Base-by-base conservation (phyloP, 495 filamentous ascomycete species). In the Alectoria sarmentosa region DNA sequence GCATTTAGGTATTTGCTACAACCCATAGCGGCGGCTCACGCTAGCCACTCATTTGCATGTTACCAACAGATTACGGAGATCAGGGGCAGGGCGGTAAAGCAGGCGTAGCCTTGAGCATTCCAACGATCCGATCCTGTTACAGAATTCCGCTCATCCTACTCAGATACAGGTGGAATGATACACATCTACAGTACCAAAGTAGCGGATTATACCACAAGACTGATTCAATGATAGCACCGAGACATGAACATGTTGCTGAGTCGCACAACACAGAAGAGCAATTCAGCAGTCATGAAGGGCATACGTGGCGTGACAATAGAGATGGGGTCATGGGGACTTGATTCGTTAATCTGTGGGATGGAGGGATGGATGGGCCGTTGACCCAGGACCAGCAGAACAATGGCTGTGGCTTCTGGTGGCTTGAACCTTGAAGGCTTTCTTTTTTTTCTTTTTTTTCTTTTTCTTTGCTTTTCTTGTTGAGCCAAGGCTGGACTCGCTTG, bases 81-180 rank as follows among this genome's bases (percentile, higher is more conserved):
- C 52, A 55, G 52, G 52, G 52, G 52, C 34, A 55, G 34, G 30
- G 52, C 52, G 52, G 3, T 55, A 19, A 55, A 55, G 52, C 52
- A 55, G 30, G n/a, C n/a, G n/a, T n/a, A n/a, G n/a, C n/a, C n/a
- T n/a, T n/a, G n/a, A n/a, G 52, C 34, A 55, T 55, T 55, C 32
- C 1, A n/a, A n/a, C 4, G 52, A 21, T 34, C 21, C 13, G 34
- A 15, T 0, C 30, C 52, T 34, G 52, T 55, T 34, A 55, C 60
- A 55, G 30, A 55, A 6, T 3, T 11, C 26, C 23, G 49, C 28
- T 28, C 23, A 52, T 52, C 49, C 30, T 54, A 1, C 28, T 54
- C 28, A 8, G 15, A 7, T 32, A 54, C 19, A 30, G 48, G 49
- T 28, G 49, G n/a, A n/a, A n/a, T n/a, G n/a, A n/a, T n/a, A n/a